These are phyloP conservation scores for Termitomyces sp. DNA, from an alignment of 768 basidiomycete species.

Conservation along the genomic window DNA sequence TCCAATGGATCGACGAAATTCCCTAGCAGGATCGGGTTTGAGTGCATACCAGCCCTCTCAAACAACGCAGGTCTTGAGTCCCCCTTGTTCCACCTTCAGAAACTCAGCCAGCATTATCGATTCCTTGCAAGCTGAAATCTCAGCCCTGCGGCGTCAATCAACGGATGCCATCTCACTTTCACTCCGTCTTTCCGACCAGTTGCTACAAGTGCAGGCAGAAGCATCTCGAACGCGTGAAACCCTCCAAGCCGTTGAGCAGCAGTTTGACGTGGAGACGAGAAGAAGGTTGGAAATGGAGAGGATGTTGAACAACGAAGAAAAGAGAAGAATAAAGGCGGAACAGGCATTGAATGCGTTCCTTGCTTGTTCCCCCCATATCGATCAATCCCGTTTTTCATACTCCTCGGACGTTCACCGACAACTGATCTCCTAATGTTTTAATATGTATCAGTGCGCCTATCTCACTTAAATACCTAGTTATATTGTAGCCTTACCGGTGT, in stretches of 20 bases:
- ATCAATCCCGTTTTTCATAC: background rate
- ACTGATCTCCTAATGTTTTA: background rate
- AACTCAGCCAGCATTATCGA: constrained; percentile 45
- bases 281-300: constrained; percentile 56
- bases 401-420: background rate
- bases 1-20: constrained; percentile 38
- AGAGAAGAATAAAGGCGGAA: constrained; percentile 44
- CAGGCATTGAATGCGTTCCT: constrained; percentile 35
- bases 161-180: constrained; percentile 65
- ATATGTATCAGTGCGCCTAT: background rate
- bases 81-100: constrained; percentile 36
- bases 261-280: constrained; percentile 55
- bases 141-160: constrained; percentile 56
- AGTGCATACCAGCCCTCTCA: constrained; percentile 26
- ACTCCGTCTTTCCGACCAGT: constrained; percentile 60
- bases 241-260: constrained; percentile 47
- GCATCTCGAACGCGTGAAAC: constrained; percentile 48
- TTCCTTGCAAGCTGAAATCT: constrained; percentile 62
- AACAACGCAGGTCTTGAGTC: constrained; percentile 27
- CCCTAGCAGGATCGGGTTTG: constrained; percentile 24
- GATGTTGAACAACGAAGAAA: constrained; percentile 42
- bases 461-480: background rate
- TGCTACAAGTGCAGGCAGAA: constrained; percentile 62
- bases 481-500: background rate
- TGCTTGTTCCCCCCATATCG: constrained; percentile 14